Evolutionary conservation across 306 rosid species (phyloP).

Genomic region (Fragaria ananassa): DNA sequence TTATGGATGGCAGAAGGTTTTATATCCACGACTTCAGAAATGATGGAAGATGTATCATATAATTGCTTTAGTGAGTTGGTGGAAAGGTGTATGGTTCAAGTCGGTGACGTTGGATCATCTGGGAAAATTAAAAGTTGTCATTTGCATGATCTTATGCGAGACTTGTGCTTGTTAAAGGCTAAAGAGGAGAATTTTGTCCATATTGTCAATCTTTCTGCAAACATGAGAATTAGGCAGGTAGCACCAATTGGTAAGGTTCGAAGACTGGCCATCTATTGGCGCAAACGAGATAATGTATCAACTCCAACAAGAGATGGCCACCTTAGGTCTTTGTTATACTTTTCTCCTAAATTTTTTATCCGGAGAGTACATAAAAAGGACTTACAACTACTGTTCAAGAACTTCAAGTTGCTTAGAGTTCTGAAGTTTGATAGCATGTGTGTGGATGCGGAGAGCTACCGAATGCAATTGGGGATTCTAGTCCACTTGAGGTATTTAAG

Average conservation of each 20-base stretch:
- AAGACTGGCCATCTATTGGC: constrained; percentile 39
- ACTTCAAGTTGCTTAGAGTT: constrained; percentile 34
- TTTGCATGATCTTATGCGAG: constrained; percentile 60
- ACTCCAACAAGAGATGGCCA: constrained; percentile 12
- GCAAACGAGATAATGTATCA: constrained; percentile 6
- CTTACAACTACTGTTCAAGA: too few relatives aligned
- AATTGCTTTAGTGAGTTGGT: constrained; percentile 38
- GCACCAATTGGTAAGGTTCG: constrained; percentile 27
- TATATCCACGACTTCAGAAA: constrained; percentile 22
- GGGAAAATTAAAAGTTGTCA: constrained; percentile 50
- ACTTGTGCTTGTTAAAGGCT: constrained; percentile 44
- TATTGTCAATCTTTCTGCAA: background rate
- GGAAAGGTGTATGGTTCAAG: constrained; percentile 55
- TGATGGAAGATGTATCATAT: constrained; percentile 40
- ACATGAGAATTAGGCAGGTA: too few relatives aligned
- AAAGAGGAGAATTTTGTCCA: constrained; percentile 36
- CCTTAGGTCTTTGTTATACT: constrained; percentile 43
- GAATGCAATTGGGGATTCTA: constrained; percentile 22
- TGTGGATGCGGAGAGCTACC: constrained; percentile 30
- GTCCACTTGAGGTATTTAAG: background rate
- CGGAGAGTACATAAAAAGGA: too few relatives aligned
- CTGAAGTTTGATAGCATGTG: constrained; percentile 48
- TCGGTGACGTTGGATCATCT: constrained; percentile 39
- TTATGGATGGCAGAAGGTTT: constrained; percentile 58
- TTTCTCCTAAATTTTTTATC: background rate